These are phyloP conservation scores for Aureobasidium sp. DNA, from an alignment of 2,329 filamentous ascomycete species.

Conservation along the genomic window DNA sequence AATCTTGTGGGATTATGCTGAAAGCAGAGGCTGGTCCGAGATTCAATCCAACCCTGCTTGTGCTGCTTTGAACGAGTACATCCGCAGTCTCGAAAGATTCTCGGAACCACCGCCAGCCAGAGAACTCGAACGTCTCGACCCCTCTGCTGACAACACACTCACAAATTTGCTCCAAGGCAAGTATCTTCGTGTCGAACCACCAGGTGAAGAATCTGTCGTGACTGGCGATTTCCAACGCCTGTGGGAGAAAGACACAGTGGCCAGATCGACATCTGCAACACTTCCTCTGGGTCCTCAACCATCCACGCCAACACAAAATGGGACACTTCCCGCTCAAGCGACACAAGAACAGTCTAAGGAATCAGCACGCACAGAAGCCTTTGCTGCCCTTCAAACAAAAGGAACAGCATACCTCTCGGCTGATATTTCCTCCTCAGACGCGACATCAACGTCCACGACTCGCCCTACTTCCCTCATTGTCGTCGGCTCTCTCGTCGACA, in stretches of 20 bases:
- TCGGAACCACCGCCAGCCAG: slow-evolving; percentile 31
- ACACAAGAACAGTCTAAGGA: slow-evolving; percentile 12
- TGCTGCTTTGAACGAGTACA: slow-evolving; percentile 36
- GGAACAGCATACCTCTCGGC: slow-evolving; percentile 37
- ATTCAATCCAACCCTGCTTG: slow-evolving; percentile 37
- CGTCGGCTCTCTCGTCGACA: slow-evolving; percentile 44
- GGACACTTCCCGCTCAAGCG: slow-evolving; percentile 11
- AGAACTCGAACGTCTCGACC: slow-evolving; percentile 36
- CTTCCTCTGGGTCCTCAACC: slow-evolving; percentile 26
- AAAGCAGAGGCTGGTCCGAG: slow-evolving; percentile 28
- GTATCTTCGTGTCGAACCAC: slow-evolving; percentile 38
- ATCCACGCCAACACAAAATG: slow-evolving; percentile 2
- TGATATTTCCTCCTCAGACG: slow-evolving; percentile 19
- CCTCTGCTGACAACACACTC: slow-evolving; percentile 36
- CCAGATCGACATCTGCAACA: not conserved
- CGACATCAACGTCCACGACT: slow-evolving; percentile 18
- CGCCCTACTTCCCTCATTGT: slow-evolving; percentile 36
- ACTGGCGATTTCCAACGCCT: slow-evolving; percentile 36
- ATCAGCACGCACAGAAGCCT: slow-evolving; percentile 17
- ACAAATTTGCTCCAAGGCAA: slow-evolving; percentile 39
- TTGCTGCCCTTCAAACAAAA: slow-evolving; percentile 44
- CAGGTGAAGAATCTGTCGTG: slow-evolving; percentile 32
- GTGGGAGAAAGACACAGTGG: slow-evolving; percentile 23
- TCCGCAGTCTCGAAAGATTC: slow-evolving; percentile 38
- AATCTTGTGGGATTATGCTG: slow-evolving; percentile 36